These are phyloP conservation scores for Yamadazyma atmosphaerica DNA, from an alignment of 1,139 yeast genomes.

Conservation along the genomic window DNA sequence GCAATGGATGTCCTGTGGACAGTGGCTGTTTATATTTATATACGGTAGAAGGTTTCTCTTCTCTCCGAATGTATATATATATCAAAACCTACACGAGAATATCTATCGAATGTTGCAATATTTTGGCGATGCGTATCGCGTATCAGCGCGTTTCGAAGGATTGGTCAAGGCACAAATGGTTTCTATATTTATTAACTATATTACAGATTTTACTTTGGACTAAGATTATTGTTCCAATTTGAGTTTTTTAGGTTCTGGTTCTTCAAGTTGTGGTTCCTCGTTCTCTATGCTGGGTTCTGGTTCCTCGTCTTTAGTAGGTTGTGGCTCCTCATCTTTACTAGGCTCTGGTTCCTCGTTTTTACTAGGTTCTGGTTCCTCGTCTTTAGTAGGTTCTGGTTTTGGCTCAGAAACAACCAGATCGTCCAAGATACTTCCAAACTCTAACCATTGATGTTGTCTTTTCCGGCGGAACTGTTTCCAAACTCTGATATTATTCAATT, in stretches of 20 bases:
- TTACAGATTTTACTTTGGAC: no score
- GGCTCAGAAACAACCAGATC: conserved; percentile 15
- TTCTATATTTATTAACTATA: not conserved
- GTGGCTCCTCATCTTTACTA: conserved; percentile 6
- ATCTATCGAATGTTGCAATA: not conserved
- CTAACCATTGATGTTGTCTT: conserved; percentile 19
- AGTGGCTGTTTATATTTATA: no score
- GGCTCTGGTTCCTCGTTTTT: conserved; percentile 5
- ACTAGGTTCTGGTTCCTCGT: conserved; percentile 4
- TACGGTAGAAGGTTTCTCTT: no score
- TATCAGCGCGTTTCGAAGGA: not conserved
- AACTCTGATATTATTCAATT: conserved; percentile 6
- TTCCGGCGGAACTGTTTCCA: conserved; percentile 13
- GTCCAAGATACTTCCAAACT: conserved; percentile 18
- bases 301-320: conserved; percentile 6
- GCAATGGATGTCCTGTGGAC: no score
- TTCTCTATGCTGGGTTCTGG: conserved; percentile 5
- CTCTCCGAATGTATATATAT: no score
- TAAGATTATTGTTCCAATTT: no score
- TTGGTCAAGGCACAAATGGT: no score
- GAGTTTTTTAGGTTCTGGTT: not conserved
- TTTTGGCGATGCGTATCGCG: not conserved
- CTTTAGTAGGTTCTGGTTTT: conserved; percentile 5
- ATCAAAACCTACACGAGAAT: no score
- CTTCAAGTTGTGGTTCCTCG: conserved; percentile 2